Conservation (phyloP, 2,329 filamentous ascomycete species). For the Emergomyces pasteurianus region DNA sequence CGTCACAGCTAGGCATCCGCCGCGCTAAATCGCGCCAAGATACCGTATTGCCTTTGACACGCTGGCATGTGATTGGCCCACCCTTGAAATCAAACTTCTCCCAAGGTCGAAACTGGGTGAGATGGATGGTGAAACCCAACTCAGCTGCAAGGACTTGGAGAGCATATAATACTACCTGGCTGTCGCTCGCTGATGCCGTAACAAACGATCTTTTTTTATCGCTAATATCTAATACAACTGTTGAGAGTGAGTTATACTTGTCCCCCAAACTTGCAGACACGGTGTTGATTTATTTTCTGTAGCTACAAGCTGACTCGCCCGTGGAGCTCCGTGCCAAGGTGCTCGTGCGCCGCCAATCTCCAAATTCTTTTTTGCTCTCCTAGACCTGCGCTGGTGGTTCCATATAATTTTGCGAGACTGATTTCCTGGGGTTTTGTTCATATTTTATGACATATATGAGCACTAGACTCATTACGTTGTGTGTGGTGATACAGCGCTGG, state of each 20-base stretch:
- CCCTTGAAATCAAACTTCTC: not conserved
- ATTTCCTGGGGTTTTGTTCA: not conserved
- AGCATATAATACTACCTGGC: not conserved
- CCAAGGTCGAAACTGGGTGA: not conserved
- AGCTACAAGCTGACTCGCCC: not conserved
- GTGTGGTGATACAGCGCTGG: not conserved
- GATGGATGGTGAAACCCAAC: not conserved
- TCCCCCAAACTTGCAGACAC: not conserved
- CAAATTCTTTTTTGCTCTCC: not conserved
- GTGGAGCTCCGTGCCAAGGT: slow-evolving; percentile 1
- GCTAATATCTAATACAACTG: not conserved
- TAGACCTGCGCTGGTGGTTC: not conserved
- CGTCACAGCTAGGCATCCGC: not conserved
- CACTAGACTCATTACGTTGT: not conserved
- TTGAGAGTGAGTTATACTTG: not conserved
- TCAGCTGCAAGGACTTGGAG: not conserved
- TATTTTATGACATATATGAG: not conserved
- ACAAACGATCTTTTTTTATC: not conserved
- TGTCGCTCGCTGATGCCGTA: not conserved
- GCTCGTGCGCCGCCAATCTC: not conserved
- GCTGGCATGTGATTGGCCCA: not conserved
- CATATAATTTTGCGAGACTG: not conserved
- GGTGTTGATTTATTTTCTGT: not conserved
- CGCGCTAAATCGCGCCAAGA: not conserved
- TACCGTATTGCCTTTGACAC: not conserved